Evolutionary conservation across 2,329 filamentous ascomycete genomes (phyloP).

Genomic region (Dactylellina haptotyla): DNA sequence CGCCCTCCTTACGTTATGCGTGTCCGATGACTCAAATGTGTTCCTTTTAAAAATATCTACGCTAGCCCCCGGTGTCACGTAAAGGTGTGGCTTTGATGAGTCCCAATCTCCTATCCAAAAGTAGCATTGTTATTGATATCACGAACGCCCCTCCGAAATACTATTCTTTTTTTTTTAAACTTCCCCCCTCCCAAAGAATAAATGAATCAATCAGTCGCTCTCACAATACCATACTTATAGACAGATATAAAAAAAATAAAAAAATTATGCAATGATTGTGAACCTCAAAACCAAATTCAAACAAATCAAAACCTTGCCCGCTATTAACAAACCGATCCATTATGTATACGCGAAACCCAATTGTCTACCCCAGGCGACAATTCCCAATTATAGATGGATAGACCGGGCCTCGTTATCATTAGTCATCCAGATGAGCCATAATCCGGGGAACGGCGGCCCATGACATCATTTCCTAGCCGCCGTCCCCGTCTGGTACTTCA

Average conservation of each 20-base stretch:
- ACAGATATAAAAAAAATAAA: not conserved
- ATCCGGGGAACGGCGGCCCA: not conserved
- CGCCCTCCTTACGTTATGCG: too few relatives aligned
- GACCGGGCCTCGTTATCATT: not conserved
- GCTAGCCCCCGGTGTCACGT: not conserved
- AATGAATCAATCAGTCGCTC: not conserved
- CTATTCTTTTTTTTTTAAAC: not conserved
- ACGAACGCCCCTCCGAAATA: not conserved
- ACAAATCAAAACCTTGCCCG: too few relatives aligned
- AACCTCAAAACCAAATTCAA: too few relatives aligned
- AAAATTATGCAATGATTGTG: not conserved
- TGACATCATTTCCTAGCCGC: conserved; percentile 1
- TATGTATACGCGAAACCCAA: not conserved
- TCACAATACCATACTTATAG: not conserved
- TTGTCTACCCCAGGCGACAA: conserved; percentile 5
- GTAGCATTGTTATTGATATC: conserved; percentile 45
- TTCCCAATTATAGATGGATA: not conserved
- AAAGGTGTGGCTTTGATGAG: not conserved
- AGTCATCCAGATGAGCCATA: not conserved
- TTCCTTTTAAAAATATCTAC: not conserved
- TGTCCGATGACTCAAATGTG: not conserved
- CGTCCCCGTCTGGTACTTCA: conserved; percentile 51
- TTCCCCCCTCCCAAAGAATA: not conserved
- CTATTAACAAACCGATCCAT: too few relatives aligned
- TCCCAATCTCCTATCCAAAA: conserved; percentile 22